These are phyloP conservation scores for Cladophialophora immunda DNA, from an alignment of 2,329 filamentous ascomycete genomes.

Conservation along the genomic window DNA sequence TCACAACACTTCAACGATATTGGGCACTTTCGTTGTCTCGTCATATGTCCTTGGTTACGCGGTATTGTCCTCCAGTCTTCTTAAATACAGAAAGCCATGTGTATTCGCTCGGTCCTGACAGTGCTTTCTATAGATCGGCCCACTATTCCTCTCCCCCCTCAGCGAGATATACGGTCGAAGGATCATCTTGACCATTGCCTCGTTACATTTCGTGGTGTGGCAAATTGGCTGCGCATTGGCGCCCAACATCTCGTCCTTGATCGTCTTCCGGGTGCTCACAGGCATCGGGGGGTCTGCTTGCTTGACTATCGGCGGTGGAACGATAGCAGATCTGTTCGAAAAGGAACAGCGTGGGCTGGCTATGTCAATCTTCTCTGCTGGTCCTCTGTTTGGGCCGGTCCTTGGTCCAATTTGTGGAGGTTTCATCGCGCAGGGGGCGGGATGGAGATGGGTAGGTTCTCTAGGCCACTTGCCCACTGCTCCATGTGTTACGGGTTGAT, in stretches of 20 bases:
- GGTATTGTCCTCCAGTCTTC: slow-evolving; percentile 42
- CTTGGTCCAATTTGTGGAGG: slow-evolving; percentile 37
- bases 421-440: slow-evolving; percentile 73
- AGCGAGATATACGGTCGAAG: slow-evolving; percentile 72
- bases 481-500: slow-evolving; percentile 58
- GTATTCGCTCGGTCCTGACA: background rate
- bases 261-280: slow-evolving; percentile 77
- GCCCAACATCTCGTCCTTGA: slow-evolving; percentile 78
- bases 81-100: background rate
- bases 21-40: slow-evolving; percentile 72
- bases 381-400: slow-evolving; percentile 67
- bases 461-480: no score
- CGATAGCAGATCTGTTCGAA: slow-evolving; percentile 76
- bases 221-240: slow-evolving; percentile 58
- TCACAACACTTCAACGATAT: slow-evolving; percentile 56
- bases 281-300: slow-evolving; percentile 64
- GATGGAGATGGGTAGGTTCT: slow-evolving; percentile 81
- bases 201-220: slow-evolving; percentile 22
- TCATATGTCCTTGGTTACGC: slow-evolving; percentile 58
- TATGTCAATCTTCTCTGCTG: slow-evolving; percentile 76
- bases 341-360: slow-evolving; percentile 72
- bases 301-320: slow-evolving; percentile 73
- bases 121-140: slow-evolving; percentile 64
- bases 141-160: slow-evolving; percentile 75
- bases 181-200: slow-evolving; percentile 11